Percentiles rank a stretch among this genome's conserved stretches.
These are phyloP conservation scores for Clarireedia hainanense DNA, from an alignment of 2,329 filamentous ascomycete genomes.

Conservation along the genomic window DNA sequence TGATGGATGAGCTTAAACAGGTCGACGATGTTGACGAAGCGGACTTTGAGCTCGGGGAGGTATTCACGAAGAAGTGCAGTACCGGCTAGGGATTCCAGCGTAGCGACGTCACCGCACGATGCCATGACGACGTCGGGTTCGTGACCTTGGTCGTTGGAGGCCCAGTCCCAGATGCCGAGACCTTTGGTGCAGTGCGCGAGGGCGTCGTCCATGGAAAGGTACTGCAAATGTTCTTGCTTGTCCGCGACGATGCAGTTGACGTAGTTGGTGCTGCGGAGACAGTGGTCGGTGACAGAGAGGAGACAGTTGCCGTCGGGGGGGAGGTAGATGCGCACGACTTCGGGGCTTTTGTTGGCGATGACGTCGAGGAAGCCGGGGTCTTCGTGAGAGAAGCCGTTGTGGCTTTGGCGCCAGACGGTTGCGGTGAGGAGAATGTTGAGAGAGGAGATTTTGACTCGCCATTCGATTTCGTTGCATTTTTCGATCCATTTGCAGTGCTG, in stretches of 20 bases:
- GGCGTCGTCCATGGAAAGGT: conserved; percentile 64
- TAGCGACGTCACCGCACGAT: conserved; percentile 66
- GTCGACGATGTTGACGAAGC: conserved; percentile 74
- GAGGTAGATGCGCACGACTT: conserved; percentile 74
- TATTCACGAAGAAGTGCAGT: conserved; percentile 65
- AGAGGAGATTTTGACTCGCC: conserved; percentile 65
- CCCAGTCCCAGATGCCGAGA: conserved; percentile 70
- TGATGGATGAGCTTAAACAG: conserved; percentile 71
- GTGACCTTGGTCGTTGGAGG: conserved; percentile 58
- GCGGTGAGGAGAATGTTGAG: conserved; percentile 74
- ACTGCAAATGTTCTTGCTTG: conserved; percentile 73
- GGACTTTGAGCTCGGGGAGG: conserved; percentile 65
- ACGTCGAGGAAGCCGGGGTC: conserved; percentile 76
- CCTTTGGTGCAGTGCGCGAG: conserved; percentile 72
- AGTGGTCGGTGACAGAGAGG: conserved; percentile 69
- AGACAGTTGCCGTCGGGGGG: conserved; percentile 74
- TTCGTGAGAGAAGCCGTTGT: conserved; percentile 64
- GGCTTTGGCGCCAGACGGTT: conserved; percentile 68
- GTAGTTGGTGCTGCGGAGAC: conserved; percentile 65
- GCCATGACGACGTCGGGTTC: conserved; percentile 73
- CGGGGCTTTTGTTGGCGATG: conserved; percentile 70
- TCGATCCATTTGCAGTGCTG: conserved; percentile 83
- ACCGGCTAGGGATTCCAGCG: conserved; percentile 66
- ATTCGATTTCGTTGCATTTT: conserved; percentile 72
- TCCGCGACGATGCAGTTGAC: conserved; percentile 76